Percentiles rank a stretch among this genome's conserved stretches.
Evolutionary conservation across 441 rosid species (phyloP).

Genomic region (Jatropha podagrica): DNA sequence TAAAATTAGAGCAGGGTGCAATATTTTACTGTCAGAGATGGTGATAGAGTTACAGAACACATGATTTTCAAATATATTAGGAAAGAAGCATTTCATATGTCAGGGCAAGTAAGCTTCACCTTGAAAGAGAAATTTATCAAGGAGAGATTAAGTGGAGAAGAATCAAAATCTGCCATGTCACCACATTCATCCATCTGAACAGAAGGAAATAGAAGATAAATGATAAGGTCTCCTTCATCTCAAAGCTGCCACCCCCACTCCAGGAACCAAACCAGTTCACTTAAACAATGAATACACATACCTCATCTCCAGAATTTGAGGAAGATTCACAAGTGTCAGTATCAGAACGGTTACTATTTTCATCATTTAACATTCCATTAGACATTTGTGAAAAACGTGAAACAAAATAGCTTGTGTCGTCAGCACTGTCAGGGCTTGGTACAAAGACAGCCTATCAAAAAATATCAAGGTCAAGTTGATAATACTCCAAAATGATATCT

Average conservation of each 20-base stretch:
- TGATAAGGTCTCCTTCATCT: neutral
- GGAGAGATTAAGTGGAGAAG: constrained; percentile 56
- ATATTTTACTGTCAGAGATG: too few species aligned
- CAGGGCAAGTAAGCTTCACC: constrained; percentile 35
- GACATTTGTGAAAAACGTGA: constrained; percentile 53
- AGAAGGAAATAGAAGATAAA: constrained; percentile 8
- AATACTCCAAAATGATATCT: neutral
- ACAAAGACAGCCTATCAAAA: constrained; percentile 71
- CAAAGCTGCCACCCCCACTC: too few species aligned
- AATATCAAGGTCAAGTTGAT: constrained; percentile 2
- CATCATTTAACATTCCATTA: constrained; percentile 37
- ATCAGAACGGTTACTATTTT: constrained; percentile 41
- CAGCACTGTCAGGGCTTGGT: constrained; percentile 59
- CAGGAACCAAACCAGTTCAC: neutral
- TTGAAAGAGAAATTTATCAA: constrained; percentile 76
- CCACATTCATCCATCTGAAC: constrained; percentile 67
- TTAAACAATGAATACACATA: constrained; percentile 18
- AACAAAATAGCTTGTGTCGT: constrained; percentile 80
- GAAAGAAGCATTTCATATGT: neutral
- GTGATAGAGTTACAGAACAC: too few species aligned
- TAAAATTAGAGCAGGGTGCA: too few species aligned
- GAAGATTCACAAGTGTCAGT: constrained; percentile 32
- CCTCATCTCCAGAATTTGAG: constrained; percentile 61
- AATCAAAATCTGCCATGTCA: constrained; percentile 54
- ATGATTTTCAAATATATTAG: too few species aligned